Evolutionary conservation across 352 stramenopile genomes (phyloP).

Genomic region (Peronospora belbahrii): DNA sequence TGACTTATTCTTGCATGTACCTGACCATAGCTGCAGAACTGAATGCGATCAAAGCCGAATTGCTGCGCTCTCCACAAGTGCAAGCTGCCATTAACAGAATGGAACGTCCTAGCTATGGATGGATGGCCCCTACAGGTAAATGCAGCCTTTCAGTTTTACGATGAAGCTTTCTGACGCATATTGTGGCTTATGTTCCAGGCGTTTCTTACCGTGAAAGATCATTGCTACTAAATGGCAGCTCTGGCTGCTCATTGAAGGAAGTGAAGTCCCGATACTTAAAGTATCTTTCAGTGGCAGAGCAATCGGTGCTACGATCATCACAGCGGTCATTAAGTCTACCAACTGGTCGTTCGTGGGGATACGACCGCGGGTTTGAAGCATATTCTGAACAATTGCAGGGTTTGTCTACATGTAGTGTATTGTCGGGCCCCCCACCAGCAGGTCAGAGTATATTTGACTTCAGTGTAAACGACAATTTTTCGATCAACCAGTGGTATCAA

Average conservation of each 20-base stretch:
- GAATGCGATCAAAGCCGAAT: slow-evolving; percentile 14
- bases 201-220: background rate
- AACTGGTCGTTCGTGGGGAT: slow-evolving; percentile 1
- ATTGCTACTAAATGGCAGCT: slow-evolving; percentile 3
- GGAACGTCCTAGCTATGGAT: slow-evolving; percentile 7
- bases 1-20: slow-evolving; percentile 7
- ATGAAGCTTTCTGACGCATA: background rate
- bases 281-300: background rate
- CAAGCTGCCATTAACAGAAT: slow-evolving; percentile 20
- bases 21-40: slow-evolving; percentile 10
- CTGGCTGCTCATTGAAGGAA: slow-evolving; percentile 2
- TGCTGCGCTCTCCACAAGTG: slow-evolving; percentile 14
- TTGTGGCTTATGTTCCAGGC: slow-evolving; percentile 2
- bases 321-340: slow-evolving; percentile 8
- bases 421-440: slow-evolving; percentile 1
- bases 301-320: background rate
- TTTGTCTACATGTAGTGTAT: background rate
- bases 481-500: slow-evolving; percentile 24
- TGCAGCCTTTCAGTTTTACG: background rate
- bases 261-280: background rate
- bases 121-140: slow-evolving; percentile 3
- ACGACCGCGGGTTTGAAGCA: background rate
- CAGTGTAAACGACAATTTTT: slow-evolving; percentile 30
- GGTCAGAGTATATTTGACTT: slow-evolving; percentile 13
- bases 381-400: background rate